Conservation (phyloP, 495 filamentous ascomycete species). For the Penicillium samsonianum region DNA sequence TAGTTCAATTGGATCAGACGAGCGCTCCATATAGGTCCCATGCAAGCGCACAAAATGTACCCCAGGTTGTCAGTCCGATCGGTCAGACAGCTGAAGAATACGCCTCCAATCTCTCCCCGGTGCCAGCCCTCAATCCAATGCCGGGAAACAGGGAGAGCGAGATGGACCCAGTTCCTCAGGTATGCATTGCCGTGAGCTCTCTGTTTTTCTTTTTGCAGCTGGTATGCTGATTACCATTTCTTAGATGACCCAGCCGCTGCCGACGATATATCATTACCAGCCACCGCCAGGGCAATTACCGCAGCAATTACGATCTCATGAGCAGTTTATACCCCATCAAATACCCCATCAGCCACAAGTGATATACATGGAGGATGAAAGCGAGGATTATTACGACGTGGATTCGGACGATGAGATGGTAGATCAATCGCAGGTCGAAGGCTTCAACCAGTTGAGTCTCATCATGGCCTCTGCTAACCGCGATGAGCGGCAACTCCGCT, state of each 20-base stretch:
- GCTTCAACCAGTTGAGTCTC: slow-evolving; percentile 48
- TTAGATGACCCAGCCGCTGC: slow-evolving; percentile 8
- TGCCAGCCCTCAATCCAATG: neutral
- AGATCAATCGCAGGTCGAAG: slow-evolving; percentile 55
- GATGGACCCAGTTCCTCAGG: neutral
- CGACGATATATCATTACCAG: slow-evolving; percentile 19
- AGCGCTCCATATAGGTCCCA: neutral
- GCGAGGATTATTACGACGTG: slow-evolving; percentile 63
- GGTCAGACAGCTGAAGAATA: slow-evolving; percentile 8
- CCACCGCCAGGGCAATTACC: slow-evolving; percentile 10
- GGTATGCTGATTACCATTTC: neutral
- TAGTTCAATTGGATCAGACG: neutral
- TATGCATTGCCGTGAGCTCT: neutral
- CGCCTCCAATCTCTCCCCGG: slow-evolving; percentile 5
- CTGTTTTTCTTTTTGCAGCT: neutral
- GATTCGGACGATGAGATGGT: slow-evolving; percentile 69
- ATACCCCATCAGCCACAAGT: slow-evolving; percentile 21
- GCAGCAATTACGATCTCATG: slow-evolving; percentile 11
- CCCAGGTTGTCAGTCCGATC: slow-evolving; percentile 11
- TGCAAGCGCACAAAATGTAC: slow-evolving; percentile 6
- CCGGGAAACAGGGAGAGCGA: neutral
- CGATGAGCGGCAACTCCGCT: slow-evolving; percentile 53
- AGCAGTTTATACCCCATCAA: slow-evolving; percentile 16
- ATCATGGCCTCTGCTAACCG: slow-evolving; percentile 53
- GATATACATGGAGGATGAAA: slow-evolving; percentile 49